These are phyloP conservation scores for Podospora sp. DNA, from an alignment of 495 filamentous ascomycete species.

Conservation along the genomic window DNA sequence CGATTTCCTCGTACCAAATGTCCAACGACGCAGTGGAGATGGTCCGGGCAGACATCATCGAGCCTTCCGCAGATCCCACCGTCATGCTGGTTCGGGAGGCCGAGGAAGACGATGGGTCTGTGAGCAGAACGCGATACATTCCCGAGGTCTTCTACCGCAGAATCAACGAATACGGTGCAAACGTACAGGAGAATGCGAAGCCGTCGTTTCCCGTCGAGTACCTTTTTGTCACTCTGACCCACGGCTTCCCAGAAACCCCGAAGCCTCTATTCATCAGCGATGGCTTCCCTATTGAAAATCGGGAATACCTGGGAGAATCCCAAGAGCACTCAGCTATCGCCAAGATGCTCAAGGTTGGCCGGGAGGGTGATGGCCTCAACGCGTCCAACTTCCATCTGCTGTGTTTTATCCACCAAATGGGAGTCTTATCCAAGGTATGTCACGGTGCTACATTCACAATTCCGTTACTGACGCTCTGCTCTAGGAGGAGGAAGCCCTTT, in stretches of 20 bases:
- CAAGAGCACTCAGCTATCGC: conserved; percentile 62
- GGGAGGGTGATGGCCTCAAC: conserved; percentile 62
- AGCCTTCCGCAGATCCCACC: conserved; percentile 87
- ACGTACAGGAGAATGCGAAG: conserved; percentile 96
- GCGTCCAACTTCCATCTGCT: conserved; percentile 94
- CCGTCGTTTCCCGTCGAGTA: conserved; percentile 96
- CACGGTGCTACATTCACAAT: neutral
- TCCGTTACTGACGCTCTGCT: conserved; percentile 8
- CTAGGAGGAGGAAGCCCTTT: conserved; percentile 86
- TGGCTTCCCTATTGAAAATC: conserved; percentile 86
- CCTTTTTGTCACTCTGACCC: conserved; percentile 90
- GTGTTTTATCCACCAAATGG: conserved; percentile 78
- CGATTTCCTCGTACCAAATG: conserved; percentile 89
- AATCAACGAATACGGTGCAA: conserved; percentile 95
- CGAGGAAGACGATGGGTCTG: conserved; percentile 74
- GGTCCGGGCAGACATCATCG: conserved; percentile 92
- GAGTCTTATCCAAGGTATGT: conserved; percentile 75
- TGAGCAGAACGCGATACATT: conserved; percentile 82
- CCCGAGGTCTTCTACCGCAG: conserved; percentile 96
- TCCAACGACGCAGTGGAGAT: conserved; percentile 96
- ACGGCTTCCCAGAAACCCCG: conserved; percentile 86
- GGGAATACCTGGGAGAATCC: conserved; percentile 77
- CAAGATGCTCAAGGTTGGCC: conserved; percentile 44
- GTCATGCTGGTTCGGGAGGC: conserved; percentile 95
- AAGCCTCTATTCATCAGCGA: conserved; percentile 70